Conservation (phyloP, 2,329 filamentous ascomycete genomes). For the Zelopaecilomyces penicillatus region DNA sequence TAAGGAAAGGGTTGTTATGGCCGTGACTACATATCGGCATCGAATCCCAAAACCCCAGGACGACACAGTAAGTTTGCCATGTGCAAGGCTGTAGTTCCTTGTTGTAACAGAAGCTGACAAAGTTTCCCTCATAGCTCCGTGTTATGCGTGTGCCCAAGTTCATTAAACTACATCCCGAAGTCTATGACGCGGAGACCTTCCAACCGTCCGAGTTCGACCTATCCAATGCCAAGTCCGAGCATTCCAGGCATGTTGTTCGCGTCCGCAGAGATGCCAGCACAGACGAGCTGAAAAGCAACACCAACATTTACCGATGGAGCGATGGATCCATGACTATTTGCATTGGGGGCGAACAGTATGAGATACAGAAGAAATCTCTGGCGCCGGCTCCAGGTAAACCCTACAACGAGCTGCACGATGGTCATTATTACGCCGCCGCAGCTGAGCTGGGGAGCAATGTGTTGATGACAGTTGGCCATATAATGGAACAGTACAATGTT, state of each 20-base stretch:
- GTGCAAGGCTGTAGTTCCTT: not conserved
- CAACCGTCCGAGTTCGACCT: slow-evolving; percentile 49
- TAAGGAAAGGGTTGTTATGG: slow-evolving; percentile 50
- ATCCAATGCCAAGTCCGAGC: slow-evolving; percentile 42
- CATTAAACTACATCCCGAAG: slow-evolving; percentile 58
- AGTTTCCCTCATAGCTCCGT: slow-evolving; percentile 44
- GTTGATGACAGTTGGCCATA: slow-evolving; percentile 65
- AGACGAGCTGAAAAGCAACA: slow-evolving; percentile 63
- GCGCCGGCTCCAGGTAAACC: slow-evolving; percentile 52
- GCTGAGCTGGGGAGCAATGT: slow-evolving; percentile 61
- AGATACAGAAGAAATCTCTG: slow-evolving; percentile 61
- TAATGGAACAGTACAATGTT: slow-evolving; percentile 64
- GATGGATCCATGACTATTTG: slow-evolving; percentile 70
- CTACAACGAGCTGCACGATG: slow-evolving; percentile 60
- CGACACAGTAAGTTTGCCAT: slow-evolving; percentile 50
- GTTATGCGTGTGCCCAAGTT: slow-evolving; percentile 65
- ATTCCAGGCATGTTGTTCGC: slow-evolving; percentile 58
- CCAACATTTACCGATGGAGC: slow-evolving; percentile 67
- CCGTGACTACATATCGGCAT: slow-evolving; percentile 59
- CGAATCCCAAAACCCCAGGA: slow-evolving; percentile 62
- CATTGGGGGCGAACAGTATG: slow-evolving; percentile 69
- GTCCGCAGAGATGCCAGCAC: slow-evolving; percentile 61
- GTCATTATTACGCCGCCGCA: slow-evolving; percentile 67
- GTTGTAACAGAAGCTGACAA: too few relatives aligned
- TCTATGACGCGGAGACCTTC: slow-evolving; percentile 59